Base-by-base conservation (phyloP, 1,139 yeast species). In the Protomyces lactucae-debilis region DNA sequence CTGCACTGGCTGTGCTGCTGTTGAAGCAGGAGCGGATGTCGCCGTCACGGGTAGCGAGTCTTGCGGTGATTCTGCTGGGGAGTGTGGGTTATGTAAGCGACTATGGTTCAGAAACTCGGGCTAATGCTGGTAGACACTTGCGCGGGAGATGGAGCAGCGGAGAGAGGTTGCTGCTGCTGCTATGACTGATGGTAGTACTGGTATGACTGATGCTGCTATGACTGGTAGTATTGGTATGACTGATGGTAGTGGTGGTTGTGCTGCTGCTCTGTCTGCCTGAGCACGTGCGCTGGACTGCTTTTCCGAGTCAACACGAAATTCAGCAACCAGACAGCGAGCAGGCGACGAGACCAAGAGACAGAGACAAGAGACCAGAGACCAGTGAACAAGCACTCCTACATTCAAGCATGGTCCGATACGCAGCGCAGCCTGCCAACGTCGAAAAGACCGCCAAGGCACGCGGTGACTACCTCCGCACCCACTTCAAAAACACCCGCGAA, bases 401-500 rank as follows among this genome's bases (percentile, higher is more conserved):
- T 10, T 5, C 25, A 43, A 18, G 23, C 48, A 59, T 59, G 63
- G 54, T 55, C 48, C 52, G 67, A 32, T 65, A 65, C 64, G 67
- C 68, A 14, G 66, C 67, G 25, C 64, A 65, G 32, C 67, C 67
- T 85, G 93, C 96, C 81, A 87, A 91, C 79, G 90, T 99, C 79
- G 90, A 95, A 78, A 92, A 93, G 92, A 97, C 99, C 84, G 95
- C 97, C 80, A 91, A 91, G 85, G 89, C 97, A 77, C 98, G 98
- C 78, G 87, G 96, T 79, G 96, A 98, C 71, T 91, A 91, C 92
- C 87, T 93, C 82, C 93, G 99, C 85, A 97, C 91, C 76, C 95
- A 99, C 74, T 93, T 83, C 96, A 93, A 93, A 92, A 93, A 93
- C 95, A 93, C 99, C 83, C 91, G 96, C 82, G 99, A 93, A 83